Evolutionary conservation across 148 eudicot genomes (phyloP), one percentile per base, ranked within the genome.

Genomic region (Rhododendron mucronatum): DNA sequence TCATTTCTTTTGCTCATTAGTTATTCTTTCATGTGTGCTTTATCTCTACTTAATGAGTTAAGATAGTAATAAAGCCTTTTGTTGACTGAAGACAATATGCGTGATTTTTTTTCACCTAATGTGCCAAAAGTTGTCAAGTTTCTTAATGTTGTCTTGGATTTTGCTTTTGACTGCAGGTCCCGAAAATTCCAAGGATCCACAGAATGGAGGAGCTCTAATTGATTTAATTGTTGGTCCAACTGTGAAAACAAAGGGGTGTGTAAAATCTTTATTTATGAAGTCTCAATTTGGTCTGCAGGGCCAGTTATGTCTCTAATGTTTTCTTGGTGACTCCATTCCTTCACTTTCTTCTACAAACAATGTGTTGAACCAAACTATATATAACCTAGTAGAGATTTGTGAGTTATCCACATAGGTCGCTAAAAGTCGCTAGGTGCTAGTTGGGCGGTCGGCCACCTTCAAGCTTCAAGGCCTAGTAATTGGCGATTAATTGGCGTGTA

Each of bases 161-260:
- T 85, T 53, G 51, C 73, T 86, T 85, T 55, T 69, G 21, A 59
- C 84, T 89, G 83, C 88, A 95, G 98, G 97, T 78, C 93, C 95
- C 21, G 96, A 88, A 86, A 87, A 74, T 83, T 82, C 92, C 75
- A 79, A 84, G 82, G 90, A 87, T 84, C 86, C 85, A 16, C 92
- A 90, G 57, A 97, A 88, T 86, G 93, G 92, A 87, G 94, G 91
- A 33, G 65, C 83, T 89, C 92, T 84, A 63, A 93, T 91, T 86
- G 95, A 93, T 88, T 81, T 97, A 28, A 92, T 87, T 67, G 88
- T 90, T 82, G 91, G 91, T 85, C 93, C 99, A 18, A 84, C 94
- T 39, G 78, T 88, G 45, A 95, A 90, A 41, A 85, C 95, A 39
- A 94, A 88, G 82, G 86, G 90, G 97, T 96, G 90, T 3, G 97